phyloP scores from a whole-genome alignment of 306 rosid genomes.

The Myrica gale region DNA sequence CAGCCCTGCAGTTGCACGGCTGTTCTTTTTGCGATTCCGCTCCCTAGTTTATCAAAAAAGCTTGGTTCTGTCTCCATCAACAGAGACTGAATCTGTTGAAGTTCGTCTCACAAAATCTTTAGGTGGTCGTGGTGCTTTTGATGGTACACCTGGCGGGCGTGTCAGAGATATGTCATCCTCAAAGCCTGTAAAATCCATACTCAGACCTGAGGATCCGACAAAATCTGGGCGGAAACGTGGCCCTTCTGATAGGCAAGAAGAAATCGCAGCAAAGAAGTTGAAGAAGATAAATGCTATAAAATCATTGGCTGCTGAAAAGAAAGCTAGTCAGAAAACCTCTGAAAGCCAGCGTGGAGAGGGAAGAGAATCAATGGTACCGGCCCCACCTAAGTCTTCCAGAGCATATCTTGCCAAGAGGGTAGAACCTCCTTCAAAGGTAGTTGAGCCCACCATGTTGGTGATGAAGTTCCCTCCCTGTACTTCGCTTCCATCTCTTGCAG shows the following conservation, averaged over 20 bases:
- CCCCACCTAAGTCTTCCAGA: conserved; percentile 37
- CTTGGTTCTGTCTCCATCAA: conserved; percentile 51
- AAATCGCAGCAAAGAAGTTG: conserved; percentile 73
- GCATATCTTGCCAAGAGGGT: conserved; percentile 43
- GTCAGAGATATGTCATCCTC: conserved; percentile 43
- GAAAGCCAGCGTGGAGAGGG: conserved; percentile 60
- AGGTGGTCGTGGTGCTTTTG: conserved; percentile 36
- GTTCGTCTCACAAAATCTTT: conserved; percentile 39
- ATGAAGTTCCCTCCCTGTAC: conserved; percentile 88
- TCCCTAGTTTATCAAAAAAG: conserved; percentile 87
- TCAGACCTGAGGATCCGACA: conserved; percentile 68
- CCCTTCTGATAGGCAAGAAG: conserved; percentile 91
- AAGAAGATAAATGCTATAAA: conserved; percentile 73
- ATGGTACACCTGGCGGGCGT: conserved; percentile 40
- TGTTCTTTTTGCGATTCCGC: conserved; percentile 76
- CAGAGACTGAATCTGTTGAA: conserved; percentile 59
- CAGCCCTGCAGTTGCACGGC: conserved; percentile 45
- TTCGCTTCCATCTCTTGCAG: conserved; percentile 86
- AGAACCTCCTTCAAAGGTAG: conserved; percentile 45
- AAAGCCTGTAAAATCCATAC: conserved; percentile 57
- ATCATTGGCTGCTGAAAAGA: conserved; percentile 65
- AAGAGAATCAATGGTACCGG: conserved; percentile 46
- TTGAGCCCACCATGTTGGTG: conserved; percentile 76
- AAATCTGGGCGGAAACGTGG: conserved; percentile 79
- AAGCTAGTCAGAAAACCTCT: conserved; percentile 43